These are phyloP conservation scores for Aureobasidium sp. DNA, from an alignment of 2,329 filamentous ascomycete genomes.

Conservation along the genomic window DNA sequence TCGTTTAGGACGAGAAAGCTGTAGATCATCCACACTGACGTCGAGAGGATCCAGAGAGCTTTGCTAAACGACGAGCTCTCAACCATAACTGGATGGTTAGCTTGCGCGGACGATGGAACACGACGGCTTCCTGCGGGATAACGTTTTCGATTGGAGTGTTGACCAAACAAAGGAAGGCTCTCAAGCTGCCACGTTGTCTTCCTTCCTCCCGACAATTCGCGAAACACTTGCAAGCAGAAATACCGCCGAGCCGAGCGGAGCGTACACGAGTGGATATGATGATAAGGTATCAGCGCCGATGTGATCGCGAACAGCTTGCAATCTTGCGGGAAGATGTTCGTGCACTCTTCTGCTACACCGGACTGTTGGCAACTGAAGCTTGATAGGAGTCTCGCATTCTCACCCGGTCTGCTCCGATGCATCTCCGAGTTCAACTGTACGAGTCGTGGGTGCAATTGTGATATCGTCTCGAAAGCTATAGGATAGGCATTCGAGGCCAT, in stretches of 20 bases:
- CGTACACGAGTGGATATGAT: background rate
- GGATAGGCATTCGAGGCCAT: background rate
- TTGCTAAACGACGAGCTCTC: conserved; percentile 2
- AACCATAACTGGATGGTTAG: background rate
- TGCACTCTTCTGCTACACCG: conserved; percentile 5
- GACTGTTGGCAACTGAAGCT: conserved; percentile 5
- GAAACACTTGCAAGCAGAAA: background rate
- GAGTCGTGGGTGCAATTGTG: background rate
- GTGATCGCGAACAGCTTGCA: background rate
- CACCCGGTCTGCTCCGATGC: background rate
- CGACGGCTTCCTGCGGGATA: conserved; percentile 2
- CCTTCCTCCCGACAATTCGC: background rate
- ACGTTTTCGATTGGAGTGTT: background rate
- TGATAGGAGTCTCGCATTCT: background rate
- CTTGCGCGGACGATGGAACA: background rate
- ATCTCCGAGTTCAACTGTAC: background rate
- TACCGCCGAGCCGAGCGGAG: background rate
- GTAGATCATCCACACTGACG: conserved; percentile 6
- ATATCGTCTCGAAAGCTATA: background rate
- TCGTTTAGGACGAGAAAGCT: background rate
- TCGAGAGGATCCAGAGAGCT: background rate
- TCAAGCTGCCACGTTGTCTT: conserved; percentile 2
- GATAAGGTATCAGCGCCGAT: background rate
- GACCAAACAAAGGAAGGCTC: background rate
- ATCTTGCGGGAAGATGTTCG: background rate